Base-by-base conservation (phyloP, 768 basidiomycete genomes). In the Clathrus columnatus region DNA sequence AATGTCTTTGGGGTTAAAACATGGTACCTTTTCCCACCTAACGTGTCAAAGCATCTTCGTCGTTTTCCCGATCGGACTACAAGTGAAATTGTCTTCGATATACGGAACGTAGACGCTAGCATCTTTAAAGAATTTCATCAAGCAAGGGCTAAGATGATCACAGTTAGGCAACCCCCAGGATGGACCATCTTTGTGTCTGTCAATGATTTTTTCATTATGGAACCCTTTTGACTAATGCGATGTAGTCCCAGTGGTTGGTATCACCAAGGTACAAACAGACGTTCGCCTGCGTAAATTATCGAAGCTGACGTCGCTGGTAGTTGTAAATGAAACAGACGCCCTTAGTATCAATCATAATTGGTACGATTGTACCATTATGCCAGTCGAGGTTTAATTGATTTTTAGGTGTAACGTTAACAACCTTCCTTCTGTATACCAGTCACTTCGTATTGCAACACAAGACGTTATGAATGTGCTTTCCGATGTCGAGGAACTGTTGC, bases 211-310 rank as follows among this genome's bases (percentile, higher is more conserved):
- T 20, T 44, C 24, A 20, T 28, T 50, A 4, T 26, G 32, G 8
- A 2, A 41, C 36, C 17, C 20, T 29, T 24, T 50, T 56, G 44
- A 24, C 30, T 21, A 53, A 50, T 57, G n/a, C 21, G 16, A 41
- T 26, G 28, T 49, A 60, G 60, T n/a, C 60, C 60, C 17, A 60
- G 59, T 21, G 59, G 59, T 2, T 61, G 60, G 60, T 61, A 60
- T 50, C 60, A 61, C 42, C 60, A 61, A 56, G 60, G 54, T 55
- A 26, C 14, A 10, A 29, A 6, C 29, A 11, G 24, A 3, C 42
- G 20, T 5, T 10, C 24, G 6, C 53, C 8, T 30, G 11, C 26
- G 30, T 23, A 18, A 29, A 27, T 44, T 8, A 11, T 42, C 53
- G 21, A 29, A 2, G 23, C 18, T 23, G 42, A 55, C 56, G 43